Conservation (phyloP, 805 yeast species). For the Monosporozyma aerobia region DNA sequence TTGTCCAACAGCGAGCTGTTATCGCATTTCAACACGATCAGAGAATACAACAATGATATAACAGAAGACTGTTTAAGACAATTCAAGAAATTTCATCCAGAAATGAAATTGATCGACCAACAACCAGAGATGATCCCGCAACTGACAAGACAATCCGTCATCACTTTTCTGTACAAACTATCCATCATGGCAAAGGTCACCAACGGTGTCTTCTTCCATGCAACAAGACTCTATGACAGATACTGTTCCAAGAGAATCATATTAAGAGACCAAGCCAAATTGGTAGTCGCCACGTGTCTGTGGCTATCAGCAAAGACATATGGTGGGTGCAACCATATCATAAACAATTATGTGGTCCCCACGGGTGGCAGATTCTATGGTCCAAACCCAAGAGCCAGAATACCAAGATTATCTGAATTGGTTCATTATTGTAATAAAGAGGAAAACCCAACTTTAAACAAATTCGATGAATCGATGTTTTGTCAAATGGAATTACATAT, state of each 20-base stretch:
- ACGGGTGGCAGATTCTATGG: conserved; percentile 55
- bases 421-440: conserved; percentile 58
- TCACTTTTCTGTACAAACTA: conserved; percentile 73
- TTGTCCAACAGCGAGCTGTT: conserved; percentile 42
- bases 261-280: conserved; percentile 75
- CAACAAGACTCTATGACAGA: conserved; percentile 74
- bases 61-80: conserved; percentile 31
- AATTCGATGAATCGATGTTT: conserved; percentile 51
- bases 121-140: conserved; percentile 81
- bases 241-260: conserved; percentile 85
- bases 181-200: conserved; percentile 49
- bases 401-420: conserved; percentile 66
- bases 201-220: conserved; percentile 57
- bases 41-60: conserved; percentile 48
- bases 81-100: conserved; percentile 39
- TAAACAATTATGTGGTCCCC: conserved; percentile 39
- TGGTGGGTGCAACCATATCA: conserved; percentile 64
- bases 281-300: conserved; percentile 82
- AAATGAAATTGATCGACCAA: conserved; percentile 57
- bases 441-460: conserved; percentile 23
- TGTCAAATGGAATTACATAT: conserved; percentile 73
- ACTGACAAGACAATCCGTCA: conserved; percentile 57
- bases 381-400: conserved; percentile 64
- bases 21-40: conserved; percentile 36
- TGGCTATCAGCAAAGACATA: conserved; percentile 85